A percentile compares a stretch with the other conserved stretches of the same genome.
Conservation (phyloP, 768 basidiomycete species). For the Lanmaoa pseudosensibilis region DNA sequence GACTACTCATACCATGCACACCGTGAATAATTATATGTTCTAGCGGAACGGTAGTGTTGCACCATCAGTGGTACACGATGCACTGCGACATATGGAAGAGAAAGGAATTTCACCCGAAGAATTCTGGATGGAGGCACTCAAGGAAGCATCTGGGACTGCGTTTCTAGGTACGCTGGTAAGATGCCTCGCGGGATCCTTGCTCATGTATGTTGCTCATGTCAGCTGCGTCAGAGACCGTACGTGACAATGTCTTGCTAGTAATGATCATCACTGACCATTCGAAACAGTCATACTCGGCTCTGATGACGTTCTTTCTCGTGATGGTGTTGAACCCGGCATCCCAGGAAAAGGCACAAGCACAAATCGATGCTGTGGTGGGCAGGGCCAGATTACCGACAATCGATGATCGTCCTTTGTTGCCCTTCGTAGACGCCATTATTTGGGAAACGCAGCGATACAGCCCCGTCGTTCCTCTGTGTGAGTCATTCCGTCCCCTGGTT, state of each 20-base stretch:
- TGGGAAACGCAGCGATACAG: constrained; percentile 1
- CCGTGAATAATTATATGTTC: not conserved
- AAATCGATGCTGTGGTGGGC: constrained; percentile 11
- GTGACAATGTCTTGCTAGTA: not conserved
- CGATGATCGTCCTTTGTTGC: constrained; percentile 9
- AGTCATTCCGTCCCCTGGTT: not conserved
- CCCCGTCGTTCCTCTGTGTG: constrained; percentile 4
- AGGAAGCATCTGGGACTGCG: not conserved
- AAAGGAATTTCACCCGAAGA: not conserved
- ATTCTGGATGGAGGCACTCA: not conserved
- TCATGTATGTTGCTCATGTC: not conserved
- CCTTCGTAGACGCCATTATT: constrained; percentile 8
- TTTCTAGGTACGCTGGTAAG: constrained; percentile 1
- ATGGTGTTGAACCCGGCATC: constrained; percentile 6
- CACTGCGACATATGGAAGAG: not conserved
- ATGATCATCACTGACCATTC: not conserved
- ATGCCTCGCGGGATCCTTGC: not conserved
- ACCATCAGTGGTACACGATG: constrained; percentile 7
- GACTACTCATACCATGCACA: not conserved
- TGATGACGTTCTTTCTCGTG: constrained; percentile 14
- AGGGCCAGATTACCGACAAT: not conserved
- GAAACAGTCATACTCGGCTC: not conserved
- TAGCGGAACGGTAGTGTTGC: not conserved
- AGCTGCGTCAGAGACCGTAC: constrained; percentile 3
- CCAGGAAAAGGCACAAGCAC: constrained; percentile 4